These are phyloP conservation scores for Nidularia sp. DNA, from an alignment of 768 basidiomycete species.

Conservation along the genomic window DNA sequence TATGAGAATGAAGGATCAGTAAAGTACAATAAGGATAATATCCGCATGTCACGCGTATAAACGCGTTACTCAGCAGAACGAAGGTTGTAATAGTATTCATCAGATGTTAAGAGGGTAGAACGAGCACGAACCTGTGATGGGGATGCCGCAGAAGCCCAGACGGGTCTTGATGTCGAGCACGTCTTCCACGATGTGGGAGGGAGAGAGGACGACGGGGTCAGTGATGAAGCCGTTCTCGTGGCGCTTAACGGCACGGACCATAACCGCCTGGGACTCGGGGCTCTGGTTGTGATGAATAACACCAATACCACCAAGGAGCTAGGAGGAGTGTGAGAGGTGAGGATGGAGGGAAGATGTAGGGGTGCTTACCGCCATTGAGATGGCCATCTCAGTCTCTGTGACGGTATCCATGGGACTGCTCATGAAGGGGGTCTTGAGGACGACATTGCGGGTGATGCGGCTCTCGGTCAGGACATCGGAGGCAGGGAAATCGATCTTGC, in stretches of 20 bases:
- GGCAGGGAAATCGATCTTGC: conserved; percentile 92
- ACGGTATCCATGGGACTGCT: conserved; percentile 99
- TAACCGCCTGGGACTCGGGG: conserved; percentile 82
- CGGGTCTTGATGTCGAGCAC: conserved; percentile 90
- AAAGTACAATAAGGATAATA: conserved; percentile 20
- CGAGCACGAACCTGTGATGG: conserved; percentile 82
- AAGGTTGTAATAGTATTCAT: conserved; percentile 71
- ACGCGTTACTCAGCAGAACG: conserved; percentile 86
- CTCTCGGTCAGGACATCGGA: conserved; percentile 78
- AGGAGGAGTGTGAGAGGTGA: conserved; percentile 13
- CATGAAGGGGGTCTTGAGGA: conserved; percentile 92
- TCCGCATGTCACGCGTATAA: conserved; percentile 72
- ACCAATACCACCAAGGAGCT: conserved; percentile 94
- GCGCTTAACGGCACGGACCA: conserved; percentile 97
- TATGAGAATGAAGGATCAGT: conserved; percentile 29
- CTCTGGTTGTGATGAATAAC: conserved; percentile 97
- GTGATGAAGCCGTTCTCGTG: conserved; percentile 99
- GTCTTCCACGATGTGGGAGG: conserved; percentile 74
- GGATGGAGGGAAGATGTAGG: conserved; percentile 5
- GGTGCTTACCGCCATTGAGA: conserved; percentile 78
- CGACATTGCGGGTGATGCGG: conserved; percentile 85
- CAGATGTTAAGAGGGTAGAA: conserved; percentile 14
- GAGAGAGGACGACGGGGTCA: conserved; percentile 87
- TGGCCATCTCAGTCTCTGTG: conserved; percentile 92
- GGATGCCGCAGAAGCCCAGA: conserved; percentile 94